Base-by-base conservation (phyloP, 257 asterid species). In the Petunia secreta region DNA sequence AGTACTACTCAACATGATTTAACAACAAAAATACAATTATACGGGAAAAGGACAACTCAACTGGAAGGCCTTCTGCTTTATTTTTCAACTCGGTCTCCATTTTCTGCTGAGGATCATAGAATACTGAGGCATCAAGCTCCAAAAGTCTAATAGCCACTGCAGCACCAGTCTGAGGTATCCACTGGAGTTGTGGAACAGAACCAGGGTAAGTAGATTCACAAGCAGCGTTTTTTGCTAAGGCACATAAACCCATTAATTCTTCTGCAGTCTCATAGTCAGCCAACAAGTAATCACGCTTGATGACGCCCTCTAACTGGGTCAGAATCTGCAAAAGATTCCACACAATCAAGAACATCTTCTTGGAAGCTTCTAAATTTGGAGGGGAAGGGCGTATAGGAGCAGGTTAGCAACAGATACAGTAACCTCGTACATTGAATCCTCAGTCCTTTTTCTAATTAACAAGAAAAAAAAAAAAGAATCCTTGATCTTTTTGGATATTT, bases 81-180 rank as follows among this genome's bases (percentile, higher is more conserved):
- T 86, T 88, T 82, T 87, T 90, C 53, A 86, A 88, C 48, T 44
- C 77, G 71, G 83, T 44, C 81, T 89, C 93, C 1, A 91, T 85
- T 85, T 88, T 96, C 89, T 86, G 93, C 25, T 82, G 81, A n/a
- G 91, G 86, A 78, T 83, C 82, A 85, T 88, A 91, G 77, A 79
- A 85, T 64, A 96, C 81, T n/a, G 98, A 92, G 75, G 86, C 89
- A 81, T 96, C 98, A 83, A 96, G 91, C 89, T 96, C 99, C 78
- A 94, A 86, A 78, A 96, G 90, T 85, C 98, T 92, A 85, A 96
- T 90, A 76, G 92, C 94, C 84, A 93, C 91, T 48, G 97, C 99
- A 79, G 97, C 91, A 4, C 91, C 89, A 41, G 99, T 92, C 73
- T 84, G 91, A 36, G 99, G 99, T 82, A 96, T 88, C 99, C 99